Evolutionary conservation across 768 basidiomycete genomes (phyloP), one percentile per base, ranked within the genome.

Genomic region (Suillus variegatus): DNA sequence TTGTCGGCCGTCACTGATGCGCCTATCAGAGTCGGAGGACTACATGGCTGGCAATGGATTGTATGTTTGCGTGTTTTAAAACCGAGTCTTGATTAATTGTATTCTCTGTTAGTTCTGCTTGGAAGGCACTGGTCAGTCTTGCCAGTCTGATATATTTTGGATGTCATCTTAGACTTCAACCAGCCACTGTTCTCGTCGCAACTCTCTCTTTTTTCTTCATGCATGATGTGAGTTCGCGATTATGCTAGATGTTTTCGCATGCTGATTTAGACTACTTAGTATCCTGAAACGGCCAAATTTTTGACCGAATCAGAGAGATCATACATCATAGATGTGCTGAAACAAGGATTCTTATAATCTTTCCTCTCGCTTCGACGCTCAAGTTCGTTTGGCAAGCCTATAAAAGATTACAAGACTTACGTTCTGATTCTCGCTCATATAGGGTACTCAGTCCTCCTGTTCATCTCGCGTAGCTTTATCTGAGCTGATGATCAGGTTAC

Each of bases 211-310:
- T 79, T 71, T 87, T 84, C 71, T 79, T 80, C 71, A 83, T 88
- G 76, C 75, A 87, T 64, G 86, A 88, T 72, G 84, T 84, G 63
- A 55, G 82, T 43, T 8, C 14, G 9, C n/a, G 41, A 3, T 32
- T 41, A 54, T 18, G 63, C 55, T 60, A 38, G 36, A 5, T 60
- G 32, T 14, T 38, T 38, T 14, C 22, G 18, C 35, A 56, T 28
- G 38, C 43, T 5, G 6, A 38, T 22, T 22, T 12, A 36, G n/a
- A 22, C 54, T 14, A 18, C 1, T 49, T 64, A 85, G 84, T 87
- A 84, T 72, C 86, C 87, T 36, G 82, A 84, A 67, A 88, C 86
- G 1, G 87, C 87, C 20, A 78, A 75, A 20, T 89, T 88, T 76
- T 74, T 88, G 64, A 82, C 79, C 13, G 76, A 79, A 7, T 63